Evolutionary conservation across 345 rosid species (phyloP), one percentile per base, ranked within the genome.

Genomic region (Erysimum cheiranthoides): DNA sequence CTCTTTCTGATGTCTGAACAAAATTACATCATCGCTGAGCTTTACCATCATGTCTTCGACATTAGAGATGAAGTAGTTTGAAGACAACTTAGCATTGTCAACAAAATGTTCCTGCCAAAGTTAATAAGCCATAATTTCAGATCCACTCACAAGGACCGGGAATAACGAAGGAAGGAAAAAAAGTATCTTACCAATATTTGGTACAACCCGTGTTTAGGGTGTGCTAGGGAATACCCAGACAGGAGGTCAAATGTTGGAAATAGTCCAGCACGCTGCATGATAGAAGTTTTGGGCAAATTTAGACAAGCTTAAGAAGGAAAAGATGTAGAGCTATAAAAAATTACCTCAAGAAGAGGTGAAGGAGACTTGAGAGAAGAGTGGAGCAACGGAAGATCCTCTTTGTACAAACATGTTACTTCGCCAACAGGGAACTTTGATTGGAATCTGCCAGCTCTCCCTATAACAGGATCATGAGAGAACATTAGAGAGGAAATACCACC

Each of bases 391-490:
- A 93, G 85, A 82, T 93, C 96, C 16, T 73, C 80, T 60, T 68
- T 75, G 52, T 77, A 36, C 61, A 90, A 83, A 81, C 98, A 94
- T 53, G 98, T 94, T 73, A 94, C 98, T 80, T 94, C 92, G 51
- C 98, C 98, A n/a, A 79, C 76, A 58, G 96, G 96, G 79, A 82
- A 94, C 56, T 90, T 87, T 70, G 98, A 93, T 45, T 88, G 88
- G 66, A 89, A 93, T 80, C 98, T 83, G 68, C 97, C 98, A 34
- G 96, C 96, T 85, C 98, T 86, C 78, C 98, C 98, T 90, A 73
- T 53, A 39, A 68, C 47, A 73, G 35, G 53, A 68, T 16, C 49
- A 61, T 60, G 40, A 9, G 40, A 9, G 49, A 78, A 52, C 64
- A 66, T 57, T 42, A 51, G 46, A 54, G 42, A 73, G 25, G 39